Evolutionary conservation across 176 grass and related monocot species (phyloP), one percentile per base, ranked within the genome.

Genomic region (Otatea glauca): DNA sequence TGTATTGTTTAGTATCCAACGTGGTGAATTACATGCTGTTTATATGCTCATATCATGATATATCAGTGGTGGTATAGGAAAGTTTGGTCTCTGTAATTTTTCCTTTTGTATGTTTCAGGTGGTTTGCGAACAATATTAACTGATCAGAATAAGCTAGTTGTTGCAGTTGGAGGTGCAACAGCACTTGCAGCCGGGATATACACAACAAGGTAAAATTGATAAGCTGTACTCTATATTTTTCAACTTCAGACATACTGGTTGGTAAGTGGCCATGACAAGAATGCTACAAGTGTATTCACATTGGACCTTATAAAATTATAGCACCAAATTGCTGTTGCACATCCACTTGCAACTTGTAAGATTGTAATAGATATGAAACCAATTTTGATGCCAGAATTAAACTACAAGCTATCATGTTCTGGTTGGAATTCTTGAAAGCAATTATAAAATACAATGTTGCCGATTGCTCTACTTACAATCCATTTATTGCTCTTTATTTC

Each of bases 151-250:
- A 98, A 95, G 88, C 89, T 98, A 86, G 86, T 81, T 23, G 91
- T 96, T 81, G 91, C 89, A 67, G 96, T 98, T 74, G 93, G 86
- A 45, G 96, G 96, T 81, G 32, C 80, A 77, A 98, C 93, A 43
- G 96, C 89, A 85, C 89, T 98, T 88, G 96, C 96, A 83, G 83
- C 81, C 9, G 96, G 96, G 42, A 84, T 98, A 66, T 98, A 98
- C 81, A 91, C 86, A 48, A 95, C 93, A 61, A 93, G 96, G 96
- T 98, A 92, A 77, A 76, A 65, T 88, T 68, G 42, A 43, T 65
- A 47, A 79, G 21, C 48, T 10, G 11, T n/a, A 49, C 12, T 60
- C 16, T 74, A 21, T 48, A 73, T 65, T 48, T 82, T 71, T 75
- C 43, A 67, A 21, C 43, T 84, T 71, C 45, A n/a, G 25, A 32